Evolutionary conservation across 2,329 filamentous ascomycete species (phyloP).

Genomic region (Ampelomyces quisqualis): DNA sequence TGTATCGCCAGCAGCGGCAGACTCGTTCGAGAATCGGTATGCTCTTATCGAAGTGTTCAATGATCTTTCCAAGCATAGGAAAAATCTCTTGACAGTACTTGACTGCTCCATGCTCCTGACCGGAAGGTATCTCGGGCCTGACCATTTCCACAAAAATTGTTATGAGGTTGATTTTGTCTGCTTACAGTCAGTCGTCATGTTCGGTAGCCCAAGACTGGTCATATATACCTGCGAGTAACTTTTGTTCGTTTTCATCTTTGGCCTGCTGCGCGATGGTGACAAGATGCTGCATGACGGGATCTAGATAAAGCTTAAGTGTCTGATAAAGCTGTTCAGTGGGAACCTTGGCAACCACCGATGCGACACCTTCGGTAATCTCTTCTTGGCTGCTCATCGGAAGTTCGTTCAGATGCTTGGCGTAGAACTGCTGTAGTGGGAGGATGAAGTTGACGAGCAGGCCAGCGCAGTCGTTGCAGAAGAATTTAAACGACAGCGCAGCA

Average conservation of each 20-base stretch:
- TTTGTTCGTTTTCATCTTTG: constrained; percentile 76
- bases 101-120: constrained; percentile 80
- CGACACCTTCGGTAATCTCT: constrained; percentile 93
- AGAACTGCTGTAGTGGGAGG: constrained; percentile 85
- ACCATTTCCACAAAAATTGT: constrained; percentile 83
- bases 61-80: constrained; percentile 79
- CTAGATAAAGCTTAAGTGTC: constrained; percentile 87
- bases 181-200: constrained; percentile 10
- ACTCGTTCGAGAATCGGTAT: constrained; percentile 89
- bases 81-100: constrained; percentile 96
- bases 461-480: constrained; percentile 94
- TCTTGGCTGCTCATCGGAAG: constrained; percentile 86
- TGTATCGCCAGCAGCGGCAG: constrained; percentile 93
- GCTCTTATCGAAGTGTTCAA: constrained; percentile 83
- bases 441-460: constrained; percentile 82
- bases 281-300: constrained; percentile 81
- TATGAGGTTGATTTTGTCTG: constrained; percentile 86
- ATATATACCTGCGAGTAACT: constrained; percentile 74
- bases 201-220: not conserved
- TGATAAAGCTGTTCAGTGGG: constrained; percentile 77
- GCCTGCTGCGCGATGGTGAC: constrained; percentile 86
- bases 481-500: constrained; percentile 91
- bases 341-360: constrained; percentile 85
- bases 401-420: constrained; percentile 83
- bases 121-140: constrained; percentile 69